A percentile compares a stretch with the other conserved stretches of the same genome.
Conservation (phyloP, 2,329 filamentous ascomycete species). For the Coniochaeta sp. region DNA sequence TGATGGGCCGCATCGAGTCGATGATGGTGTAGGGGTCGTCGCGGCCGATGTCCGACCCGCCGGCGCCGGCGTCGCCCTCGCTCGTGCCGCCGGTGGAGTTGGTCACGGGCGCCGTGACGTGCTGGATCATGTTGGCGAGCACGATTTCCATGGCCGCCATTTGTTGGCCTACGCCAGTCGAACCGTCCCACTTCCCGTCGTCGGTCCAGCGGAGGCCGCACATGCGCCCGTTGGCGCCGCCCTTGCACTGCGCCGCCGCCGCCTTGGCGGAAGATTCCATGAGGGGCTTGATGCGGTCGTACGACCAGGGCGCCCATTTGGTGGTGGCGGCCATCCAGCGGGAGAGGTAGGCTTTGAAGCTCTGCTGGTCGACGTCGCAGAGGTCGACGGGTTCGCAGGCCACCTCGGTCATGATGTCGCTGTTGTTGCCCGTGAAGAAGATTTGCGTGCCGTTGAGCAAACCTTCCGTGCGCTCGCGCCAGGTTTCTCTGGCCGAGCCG, state of each 20-base stretch:
- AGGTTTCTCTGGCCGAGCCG: constrained; percentile 30
- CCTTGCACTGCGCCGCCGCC: constrained; percentile 45
- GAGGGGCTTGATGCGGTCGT: constrained; percentile 41
- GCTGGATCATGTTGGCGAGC: constrained; percentile 49
- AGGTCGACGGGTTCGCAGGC: constrained; percentile 54
- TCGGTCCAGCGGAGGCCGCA: constrained; percentile 63
- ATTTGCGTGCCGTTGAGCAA: constrained; percentile 45
- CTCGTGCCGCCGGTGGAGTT: constrained; percentile 53
- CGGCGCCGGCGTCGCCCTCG: constrained; percentile 40
- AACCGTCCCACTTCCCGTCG: constrained; percentile 47
- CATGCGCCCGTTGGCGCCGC: constrained; percentile 50
- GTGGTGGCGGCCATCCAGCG: constrained; percentile 56
- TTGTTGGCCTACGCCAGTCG: constrained; percentile 59
- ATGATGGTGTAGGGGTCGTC: constrained; percentile 10
- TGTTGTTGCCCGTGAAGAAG: constrained; percentile 53
- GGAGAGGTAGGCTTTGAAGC: constrained; percentile 69
- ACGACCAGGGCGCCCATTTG: constrained; percentile 47
- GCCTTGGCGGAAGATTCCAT: constrained; percentile 43
- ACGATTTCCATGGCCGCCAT: constrained; percentile 61
- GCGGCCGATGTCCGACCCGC: constrained; percentile 21
- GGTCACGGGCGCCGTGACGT: constrained; percentile 38
- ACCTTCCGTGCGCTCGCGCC: constrained; percentile 53
- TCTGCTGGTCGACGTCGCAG: constrained; percentile 66
- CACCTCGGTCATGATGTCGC: constrained; percentile 52
- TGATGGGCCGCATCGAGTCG: constrained; percentile 30